Evolutionary conservation across 176 grass and related monocot species (phyloP).

Genomic region (Rhynchospora breviuscula): DNA sequence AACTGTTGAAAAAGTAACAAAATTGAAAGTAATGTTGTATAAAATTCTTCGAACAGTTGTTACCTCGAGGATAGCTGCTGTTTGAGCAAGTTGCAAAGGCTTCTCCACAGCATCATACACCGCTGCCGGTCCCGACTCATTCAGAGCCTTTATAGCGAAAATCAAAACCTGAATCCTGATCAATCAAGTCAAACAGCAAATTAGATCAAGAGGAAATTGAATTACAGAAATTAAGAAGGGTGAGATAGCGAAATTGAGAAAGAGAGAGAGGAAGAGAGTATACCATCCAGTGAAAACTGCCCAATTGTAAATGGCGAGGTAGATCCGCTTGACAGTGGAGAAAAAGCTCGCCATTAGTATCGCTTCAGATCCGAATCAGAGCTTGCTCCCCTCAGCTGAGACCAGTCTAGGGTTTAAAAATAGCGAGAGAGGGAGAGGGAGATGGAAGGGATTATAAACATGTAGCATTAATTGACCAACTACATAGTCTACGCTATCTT

Average conservation of each 20-base stretch:
- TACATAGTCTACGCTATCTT: background rate
- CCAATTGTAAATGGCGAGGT: slow-evolving; percentile 59
- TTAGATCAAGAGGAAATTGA: background rate
- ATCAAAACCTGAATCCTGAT: slow-evolving; percentile 54
- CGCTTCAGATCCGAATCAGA: background rate
- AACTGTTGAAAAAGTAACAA: background rate
- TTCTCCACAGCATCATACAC: slow-evolving; percentile 54
- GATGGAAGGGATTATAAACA: background rate
- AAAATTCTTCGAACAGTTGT: background rate
- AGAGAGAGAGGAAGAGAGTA: background rate
- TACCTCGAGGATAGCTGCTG: slow-evolving; percentile 57
- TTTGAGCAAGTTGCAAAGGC: slow-evolving; percentile 61
- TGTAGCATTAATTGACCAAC: background rate
- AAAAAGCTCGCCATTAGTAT: slow-evolving; percentile 31
- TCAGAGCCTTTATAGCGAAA: slow-evolving; percentile 35
- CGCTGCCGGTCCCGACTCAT: slow-evolving; percentile 21
- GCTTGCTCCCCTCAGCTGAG: background rate
- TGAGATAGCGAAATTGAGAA: background rate
- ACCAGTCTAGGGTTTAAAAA: slow-evolving; percentile 24
- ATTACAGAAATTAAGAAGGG: slow-evolving; percentile 7
- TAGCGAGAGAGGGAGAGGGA: slow-evolving; percentile 5
- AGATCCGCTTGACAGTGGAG: slow-evolving; percentile 38
- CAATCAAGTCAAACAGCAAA: slow-evolving; percentile 9
- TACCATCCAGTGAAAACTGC: slow-evolving; percentile 53
- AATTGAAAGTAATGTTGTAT: background rate